phyloP scores from a whole-genome alignment of 2,329 filamentous ascomycete species.

The Huntiella decipiens region DNA sequence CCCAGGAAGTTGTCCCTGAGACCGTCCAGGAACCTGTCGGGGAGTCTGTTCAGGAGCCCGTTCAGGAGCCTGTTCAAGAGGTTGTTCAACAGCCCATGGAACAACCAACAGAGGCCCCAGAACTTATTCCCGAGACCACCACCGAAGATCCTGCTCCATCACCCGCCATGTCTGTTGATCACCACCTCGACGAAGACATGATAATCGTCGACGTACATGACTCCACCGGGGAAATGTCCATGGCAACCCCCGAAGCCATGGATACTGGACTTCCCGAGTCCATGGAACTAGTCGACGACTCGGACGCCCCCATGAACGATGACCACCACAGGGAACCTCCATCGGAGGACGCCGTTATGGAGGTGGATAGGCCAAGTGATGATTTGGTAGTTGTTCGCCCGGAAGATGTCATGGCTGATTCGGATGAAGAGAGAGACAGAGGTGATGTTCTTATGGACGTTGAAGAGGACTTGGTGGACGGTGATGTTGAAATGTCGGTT shows the following conservation, averaged over 20 bases:
- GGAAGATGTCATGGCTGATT: conserved; percentile 9
- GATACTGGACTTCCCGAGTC: neutral
- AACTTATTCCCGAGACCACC: neutral
- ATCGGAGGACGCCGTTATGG: neutral
- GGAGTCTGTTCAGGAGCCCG: neutral
- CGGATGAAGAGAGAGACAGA: conserved; percentile 2
- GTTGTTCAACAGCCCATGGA: neutral
- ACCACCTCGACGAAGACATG: neutral
- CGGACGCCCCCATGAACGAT: neutral
- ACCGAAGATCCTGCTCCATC: neutral
- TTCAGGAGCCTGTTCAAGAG: neutral
- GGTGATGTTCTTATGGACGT: conserved; percentile 4
- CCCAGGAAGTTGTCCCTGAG: neutral
- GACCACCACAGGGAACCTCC: conserved; percentile 4
- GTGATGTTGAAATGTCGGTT: conserved; percentile 7
- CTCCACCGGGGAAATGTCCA: neutral
- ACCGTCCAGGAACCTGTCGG: neutral
- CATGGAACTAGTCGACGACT: neutral
- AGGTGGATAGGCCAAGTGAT: neutral
- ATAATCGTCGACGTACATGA: neutral
- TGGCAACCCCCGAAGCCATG: neutral
- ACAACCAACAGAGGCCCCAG: neutral
- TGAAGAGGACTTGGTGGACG: conserved; percentile 1
- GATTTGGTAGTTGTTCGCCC: neutral
- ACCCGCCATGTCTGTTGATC: neutral